A percentile compares a stretch with the other conserved stretches of the same genome.
Evolutionary conservation across 164 flowering plant species (phyloP).

Genomic region (Vitis labrusca): DNA sequence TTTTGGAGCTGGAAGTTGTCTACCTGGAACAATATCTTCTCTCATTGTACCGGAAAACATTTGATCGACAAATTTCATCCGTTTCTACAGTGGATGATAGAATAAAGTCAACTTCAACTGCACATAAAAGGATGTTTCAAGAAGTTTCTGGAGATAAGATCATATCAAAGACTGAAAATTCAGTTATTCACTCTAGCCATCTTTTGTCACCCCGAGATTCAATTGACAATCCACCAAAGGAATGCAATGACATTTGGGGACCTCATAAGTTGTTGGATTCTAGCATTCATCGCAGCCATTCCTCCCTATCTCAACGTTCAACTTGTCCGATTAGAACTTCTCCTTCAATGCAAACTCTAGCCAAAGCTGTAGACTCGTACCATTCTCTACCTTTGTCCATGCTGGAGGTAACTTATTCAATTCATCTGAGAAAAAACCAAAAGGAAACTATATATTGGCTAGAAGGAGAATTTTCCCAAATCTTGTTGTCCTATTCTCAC

Average conservation of each 20-base stretch:
- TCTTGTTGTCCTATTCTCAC: too few relatives aligned
- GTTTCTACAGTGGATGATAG: constrained; percentile 16
- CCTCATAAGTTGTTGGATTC: constrained; percentile 28
- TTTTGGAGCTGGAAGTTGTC: constrained; percentile 69
- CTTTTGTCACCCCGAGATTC: constrained; percentile 9
- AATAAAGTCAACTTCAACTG: constrained; percentile 9
- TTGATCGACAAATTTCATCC: constrained; percentile 20
- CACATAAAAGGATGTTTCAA: constrained; percentile 4
- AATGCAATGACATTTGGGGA: constrained; percentile 14
- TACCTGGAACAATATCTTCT: constrained; percentile 81
- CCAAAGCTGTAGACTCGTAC: constrained; percentile 36
- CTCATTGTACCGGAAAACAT: constrained; percentile 53
- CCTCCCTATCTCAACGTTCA: constrained; percentile 50
- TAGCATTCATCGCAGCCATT: constrained; percentile 45
- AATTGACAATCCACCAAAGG: constrained; percentile 3
- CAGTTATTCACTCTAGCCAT: constrained; percentile 5
- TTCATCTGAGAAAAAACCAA: not conserved
- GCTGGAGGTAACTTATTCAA: constrained; percentile 42
- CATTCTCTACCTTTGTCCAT: constrained; percentile 59
- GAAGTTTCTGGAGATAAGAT: constrained; percentile 20
- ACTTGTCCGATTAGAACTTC: constrained; percentile 22
- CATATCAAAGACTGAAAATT: constrained; percentile 8
- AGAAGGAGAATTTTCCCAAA: too few relatives aligned
- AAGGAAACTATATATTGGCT: too few relatives aligned
- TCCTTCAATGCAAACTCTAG: constrained; percentile 18